Base-by-base conservation (phyloP, 1,284 basidiomycete genomes). In the Apiotrichum laibachii region DNA sequence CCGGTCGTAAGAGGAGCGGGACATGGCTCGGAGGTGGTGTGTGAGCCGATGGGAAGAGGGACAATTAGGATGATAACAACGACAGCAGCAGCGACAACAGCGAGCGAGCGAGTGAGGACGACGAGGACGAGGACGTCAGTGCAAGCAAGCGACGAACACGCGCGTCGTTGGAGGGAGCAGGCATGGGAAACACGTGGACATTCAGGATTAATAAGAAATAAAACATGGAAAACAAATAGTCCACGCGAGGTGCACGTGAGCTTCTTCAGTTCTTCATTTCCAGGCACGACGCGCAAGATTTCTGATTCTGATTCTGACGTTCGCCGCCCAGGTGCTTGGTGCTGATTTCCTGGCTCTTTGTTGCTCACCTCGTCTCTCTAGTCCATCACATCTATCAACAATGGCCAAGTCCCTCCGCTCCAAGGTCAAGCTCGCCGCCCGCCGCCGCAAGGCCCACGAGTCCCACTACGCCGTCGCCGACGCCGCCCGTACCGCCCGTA, bases 381-480 rank as follows among this genome's bases (percentile, higher is more conserved):
- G 19, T 42, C 45, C 51, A 51, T 34, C 50, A 50, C 45, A 54
- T 45, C 33, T 59, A 34, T 47, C 60, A 2, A 48, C 67, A 45
- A 95, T 97, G 94, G 93, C 90, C 59, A 98, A 97, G 82, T 93
- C 91, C 45, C 85, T 88, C 53, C 85, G 93, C 72, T 90, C 91
- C 19, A 95, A 93, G 81, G 83, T 85, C 63, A 96, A 96, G 80
- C 87, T 92, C 54, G 82, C 86, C 37, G 89, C 87, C 72, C 86
- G 94, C 63, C 83, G 87, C 16, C 88, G 89, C 72, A 97, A 96
- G 80, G 87, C 95, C 61, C 83, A 86, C 72, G 82, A 85, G 55
- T 86, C 88, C 51, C 85, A 90, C 65, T 97, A 92, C 75, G 89
- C 90, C 55, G 90, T 86, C 1, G 83, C 85, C 2, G 88, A 92